phyloP scores from a whole-genome alignment of 371 early-diverging fungal genomes.

The Basidiobolus meristosporus region DNA sequence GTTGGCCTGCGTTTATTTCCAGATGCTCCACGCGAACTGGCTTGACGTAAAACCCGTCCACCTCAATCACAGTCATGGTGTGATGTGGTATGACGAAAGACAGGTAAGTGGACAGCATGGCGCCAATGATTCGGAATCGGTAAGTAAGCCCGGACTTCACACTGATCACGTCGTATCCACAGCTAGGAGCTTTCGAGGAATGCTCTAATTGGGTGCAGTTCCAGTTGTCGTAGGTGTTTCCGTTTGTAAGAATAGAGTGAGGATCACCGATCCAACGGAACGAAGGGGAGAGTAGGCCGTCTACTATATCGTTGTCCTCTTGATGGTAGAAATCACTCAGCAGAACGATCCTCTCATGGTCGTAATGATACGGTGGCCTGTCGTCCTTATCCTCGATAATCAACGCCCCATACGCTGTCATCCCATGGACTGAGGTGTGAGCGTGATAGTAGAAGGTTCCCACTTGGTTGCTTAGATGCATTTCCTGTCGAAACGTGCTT shows the following conservation, averaged over 20 bases:
- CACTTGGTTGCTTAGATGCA: conserved; percentile 9
- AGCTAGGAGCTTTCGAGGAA: neutral
- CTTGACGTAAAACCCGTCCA: conserved; percentile 13
- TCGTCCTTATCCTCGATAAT: conserved; percentile 11
- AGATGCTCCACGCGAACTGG: conserved; percentile 10
- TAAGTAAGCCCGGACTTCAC: neutral
- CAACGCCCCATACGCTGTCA: conserved; percentile 5
- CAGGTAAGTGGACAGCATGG: neutral
- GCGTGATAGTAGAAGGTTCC: conserved; percentile 22
- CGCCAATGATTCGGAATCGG: conserved; percentile 1
- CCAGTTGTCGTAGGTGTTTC: conserved; percentile 6
- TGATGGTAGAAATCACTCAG: conserved; percentile 2
- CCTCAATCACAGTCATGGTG: conserved; percentile 14
- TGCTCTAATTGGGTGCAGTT: neutral
- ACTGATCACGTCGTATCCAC: neutral
- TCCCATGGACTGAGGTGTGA: conserved; percentile 4
- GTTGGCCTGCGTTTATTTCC: conserved; percentile 13
- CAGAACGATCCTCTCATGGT: conserved; percentile 11
- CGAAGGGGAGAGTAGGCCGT: neutral
- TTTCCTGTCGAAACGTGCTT: conserved; percentile 9
- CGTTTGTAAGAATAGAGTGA: conserved; percentile 16
- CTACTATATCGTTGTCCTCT: neutral
- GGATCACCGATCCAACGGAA: conserved; percentile 2
- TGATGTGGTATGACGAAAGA: conserved; percentile 15
- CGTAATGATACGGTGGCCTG: conserved; percentile 4